These are phyloP conservation scores for Oenanthe sinensis DNA, from an alignment of 129 eudicot genomes.

Conservation along the genomic window DNA sequence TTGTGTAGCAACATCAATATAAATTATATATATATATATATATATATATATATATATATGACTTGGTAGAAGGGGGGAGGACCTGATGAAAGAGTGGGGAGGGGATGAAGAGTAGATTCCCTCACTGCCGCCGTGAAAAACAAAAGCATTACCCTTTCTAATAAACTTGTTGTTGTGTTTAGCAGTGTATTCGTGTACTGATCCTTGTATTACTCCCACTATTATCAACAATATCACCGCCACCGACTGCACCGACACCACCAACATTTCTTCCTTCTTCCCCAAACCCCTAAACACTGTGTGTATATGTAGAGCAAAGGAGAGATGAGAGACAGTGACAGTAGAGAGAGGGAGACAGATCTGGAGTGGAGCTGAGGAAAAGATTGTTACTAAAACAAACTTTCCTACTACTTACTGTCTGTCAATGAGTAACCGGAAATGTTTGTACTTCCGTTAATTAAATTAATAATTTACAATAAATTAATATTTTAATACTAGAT, in stretches of 20 bases:
- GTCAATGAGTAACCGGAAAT: no score
- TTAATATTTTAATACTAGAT: no score
- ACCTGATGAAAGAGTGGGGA: constrained; percentile 70
- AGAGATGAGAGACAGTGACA: not conserved
- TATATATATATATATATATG: not conserved
- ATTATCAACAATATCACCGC: not conserved
- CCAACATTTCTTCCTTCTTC: not conserved
- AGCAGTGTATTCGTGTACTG: constrained; percentile 70
- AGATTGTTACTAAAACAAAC: not conserved
- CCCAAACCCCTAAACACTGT: not conserved
- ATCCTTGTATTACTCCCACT: constrained; percentile 35
- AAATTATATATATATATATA: not conserved
- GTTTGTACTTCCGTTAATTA: no score
- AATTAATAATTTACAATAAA: no score
- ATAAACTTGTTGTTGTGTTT: constrained; percentile 33
- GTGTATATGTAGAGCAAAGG: not conserved
- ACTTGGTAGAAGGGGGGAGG: not conserved
- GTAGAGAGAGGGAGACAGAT: constrained; percentile 27
- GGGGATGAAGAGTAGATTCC: constrained; percentile 73
- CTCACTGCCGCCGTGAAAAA: constrained; percentile 90
- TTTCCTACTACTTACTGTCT: not conserved
- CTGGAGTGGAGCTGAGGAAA: not conserved
- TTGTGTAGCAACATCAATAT: not conserved
- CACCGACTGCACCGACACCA: constrained; percentile 34
- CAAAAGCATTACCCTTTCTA: constrained; percentile 79